A percentile compares a stretch with the other conserved stretches of the same genome.
These are phyloP conservation scores for Colletotrichum somersetense DNA, from an alignment of 2,329 filamentous ascomycete species.

Conservation along the genomic window DNA sequence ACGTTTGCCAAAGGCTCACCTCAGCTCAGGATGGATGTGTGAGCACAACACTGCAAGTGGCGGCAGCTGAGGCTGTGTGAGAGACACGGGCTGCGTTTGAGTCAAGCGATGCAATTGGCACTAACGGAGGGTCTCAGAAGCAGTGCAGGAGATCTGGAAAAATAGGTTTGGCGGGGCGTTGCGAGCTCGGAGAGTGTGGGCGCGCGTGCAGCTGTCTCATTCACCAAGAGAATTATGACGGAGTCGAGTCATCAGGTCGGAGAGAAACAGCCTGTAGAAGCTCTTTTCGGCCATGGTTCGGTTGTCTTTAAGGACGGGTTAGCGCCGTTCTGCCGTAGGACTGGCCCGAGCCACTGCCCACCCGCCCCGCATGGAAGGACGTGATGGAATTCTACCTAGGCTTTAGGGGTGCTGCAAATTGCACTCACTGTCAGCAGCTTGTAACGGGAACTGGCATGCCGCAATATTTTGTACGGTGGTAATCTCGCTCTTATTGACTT, in stretches of 20 bases:
- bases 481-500: neutral
- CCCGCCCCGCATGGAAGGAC: conserved; percentile 10
- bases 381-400: neutral
- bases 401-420: neutral
- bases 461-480: neutral
- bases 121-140: neutral
- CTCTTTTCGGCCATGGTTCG: neutral
- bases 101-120: conserved; percentile 27
- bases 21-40: conserved; percentile 13
- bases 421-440: neutral
- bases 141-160: neutral
- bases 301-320: conserved; percentile 32
- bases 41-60: neutral
- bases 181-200: conserved; percentile 1
- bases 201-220: neutral
- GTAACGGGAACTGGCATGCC: neutral
- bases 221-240: neutral
- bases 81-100: neutral
- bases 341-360: conserved; percentile 16
- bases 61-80: neutral
- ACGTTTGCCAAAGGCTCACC: conserved; percentile 27
- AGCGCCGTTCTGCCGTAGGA: conserved; percentile 20
- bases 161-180: neutral
- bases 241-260: neutral
- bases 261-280: neutral